Evolutionary conservation across 2,329 filamentous ascomycete genomes (phyloP).

Genomic region (Bipolaris zeicola): DNA sequence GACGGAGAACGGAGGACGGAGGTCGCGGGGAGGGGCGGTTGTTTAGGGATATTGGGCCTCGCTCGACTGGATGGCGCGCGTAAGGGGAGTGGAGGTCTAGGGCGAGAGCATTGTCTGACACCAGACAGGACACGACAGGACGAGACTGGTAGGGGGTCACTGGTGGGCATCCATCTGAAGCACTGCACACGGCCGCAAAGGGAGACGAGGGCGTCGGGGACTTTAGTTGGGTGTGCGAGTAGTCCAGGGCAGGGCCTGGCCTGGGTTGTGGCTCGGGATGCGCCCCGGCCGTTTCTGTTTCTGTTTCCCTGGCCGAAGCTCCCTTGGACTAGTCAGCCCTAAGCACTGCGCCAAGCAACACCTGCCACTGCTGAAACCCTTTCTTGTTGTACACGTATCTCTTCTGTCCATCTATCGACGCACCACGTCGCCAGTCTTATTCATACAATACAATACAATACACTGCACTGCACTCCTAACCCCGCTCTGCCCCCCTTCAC

Average conservation of each 20-base stretch:
- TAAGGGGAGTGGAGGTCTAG: slow-evolving; percentile 2
- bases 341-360: not conserved
- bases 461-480: not conserved
- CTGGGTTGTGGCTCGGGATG: slow-evolving; percentile 15
- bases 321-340: slow-evolving; percentile 4
- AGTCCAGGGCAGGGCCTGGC: not conserved
- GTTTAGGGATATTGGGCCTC: not conserved
- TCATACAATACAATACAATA: not conserved
- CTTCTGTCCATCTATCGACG: not conserved
- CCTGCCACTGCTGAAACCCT: not conserved
- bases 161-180: not conserved
- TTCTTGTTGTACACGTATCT: not conserved
- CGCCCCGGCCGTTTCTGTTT: slow-evolving; percentile 15
- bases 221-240: not conserved
- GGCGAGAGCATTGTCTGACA: slow-evolving; percentile 7
- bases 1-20: not conserved
- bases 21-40: slow-evolving; percentile 1
- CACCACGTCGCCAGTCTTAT: too few relatives aligned
- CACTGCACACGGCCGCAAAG: slow-evolving; percentile 5
- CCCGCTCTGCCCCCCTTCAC: not conserved
- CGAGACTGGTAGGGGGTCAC: not conserved
- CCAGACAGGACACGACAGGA: too few relatives aligned
- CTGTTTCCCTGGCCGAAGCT: slow-evolving; percentile 15
- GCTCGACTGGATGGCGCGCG: not conserved
- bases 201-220: not conserved